Base-by-base conservation (phyloP, 169 alveolate genomes). In the Eimeria necatrix region DNA sequence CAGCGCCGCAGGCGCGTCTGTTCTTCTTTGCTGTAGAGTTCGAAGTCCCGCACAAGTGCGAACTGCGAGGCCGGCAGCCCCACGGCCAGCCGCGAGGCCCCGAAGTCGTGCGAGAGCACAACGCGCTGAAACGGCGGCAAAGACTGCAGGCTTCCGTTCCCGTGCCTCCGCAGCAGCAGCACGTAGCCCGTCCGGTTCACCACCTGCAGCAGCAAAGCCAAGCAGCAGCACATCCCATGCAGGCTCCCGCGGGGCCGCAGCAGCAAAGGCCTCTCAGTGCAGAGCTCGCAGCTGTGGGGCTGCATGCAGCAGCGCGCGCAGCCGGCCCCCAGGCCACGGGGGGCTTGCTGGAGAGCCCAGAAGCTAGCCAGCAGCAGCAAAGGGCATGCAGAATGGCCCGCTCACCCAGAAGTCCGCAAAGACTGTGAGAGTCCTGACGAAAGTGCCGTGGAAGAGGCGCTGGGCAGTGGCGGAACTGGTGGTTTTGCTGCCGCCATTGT, bases 341-440 rank as follows among this genome's bases (percentile, higher is more conserved):
- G 20, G 46, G 10, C 68, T 87, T 41, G n/a, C 4, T 87, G 49
- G 74, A 5, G n/a, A n/a, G 92, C 56, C 32, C 24, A 8, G 61
- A 14, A 76, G 12, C 60, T 76, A 26, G 18, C 86, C 12, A 48
- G 18, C 86, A n/a, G 64, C 64, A 56, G 64, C 64, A 56, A 14
- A 56, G 26, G 76, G 76, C 41, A 64, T 10, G 76, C 8, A 64
- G 76, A 9, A 14, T 14, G 14, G 26, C 41, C 26, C 41, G 4
- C 81, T 52, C 53, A 89, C 94, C 94, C 94, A 89, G 41, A 89
- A 80, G 80, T 89, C 94, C 12, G 94, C 87, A 49, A 89, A 89
- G 26, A 89, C 10, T 14, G 94, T 89, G 20, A 89, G 60, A 26
- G 88, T 73, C 51, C 94, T 49, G 22, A 89, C 94, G 64, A 48